Percentiles rank a stretch among this genome's conserved stretches.
These are phyloP conservation scores for Backusella tarrabulga DNA, from an alignment of 192 early-diverging fungal species.

Conservation along the genomic window DNA sequence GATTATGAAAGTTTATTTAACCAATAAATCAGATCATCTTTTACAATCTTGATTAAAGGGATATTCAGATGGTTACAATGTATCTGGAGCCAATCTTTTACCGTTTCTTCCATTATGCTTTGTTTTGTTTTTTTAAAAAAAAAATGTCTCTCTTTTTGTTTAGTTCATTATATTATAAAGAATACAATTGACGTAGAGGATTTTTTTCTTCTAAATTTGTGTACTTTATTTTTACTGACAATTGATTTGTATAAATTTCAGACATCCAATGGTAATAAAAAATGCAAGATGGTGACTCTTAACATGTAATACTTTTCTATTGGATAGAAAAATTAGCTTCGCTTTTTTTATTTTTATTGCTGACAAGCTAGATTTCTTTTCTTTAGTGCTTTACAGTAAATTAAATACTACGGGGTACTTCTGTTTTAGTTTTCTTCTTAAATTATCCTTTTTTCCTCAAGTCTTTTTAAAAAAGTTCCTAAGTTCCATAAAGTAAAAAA, in stretches of 20 bases:
- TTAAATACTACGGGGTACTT: too few relatives aligned
- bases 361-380: neutral
- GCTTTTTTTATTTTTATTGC: neutral
- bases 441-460: neutral
- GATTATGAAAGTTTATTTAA: conserved; percentile 2
- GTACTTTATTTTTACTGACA: neutral
- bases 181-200: neutral
- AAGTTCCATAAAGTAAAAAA: neutral
- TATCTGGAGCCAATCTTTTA: neutral
- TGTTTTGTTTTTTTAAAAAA: too few relatives aligned
- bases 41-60: neutral
- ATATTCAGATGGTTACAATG: neutral
- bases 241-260: neutral
- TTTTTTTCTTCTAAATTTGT: neutral
- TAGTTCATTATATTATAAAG: neutral
- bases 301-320: neutral
- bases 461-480: neutral
- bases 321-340: neutral
- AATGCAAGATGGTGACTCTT: neutral
- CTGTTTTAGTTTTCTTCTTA: neutral
- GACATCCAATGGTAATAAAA: neutral
- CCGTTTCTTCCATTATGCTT: neutral
- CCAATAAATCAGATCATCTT: neutral
- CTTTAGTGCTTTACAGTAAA: neutral
- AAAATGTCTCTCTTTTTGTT: too few relatives aligned